Percentiles rank a stretch among this genome's conserved stretches.
Conservation (phyloP, 352 stramenopile genomes). For the Pythium monospermum region DNA sequence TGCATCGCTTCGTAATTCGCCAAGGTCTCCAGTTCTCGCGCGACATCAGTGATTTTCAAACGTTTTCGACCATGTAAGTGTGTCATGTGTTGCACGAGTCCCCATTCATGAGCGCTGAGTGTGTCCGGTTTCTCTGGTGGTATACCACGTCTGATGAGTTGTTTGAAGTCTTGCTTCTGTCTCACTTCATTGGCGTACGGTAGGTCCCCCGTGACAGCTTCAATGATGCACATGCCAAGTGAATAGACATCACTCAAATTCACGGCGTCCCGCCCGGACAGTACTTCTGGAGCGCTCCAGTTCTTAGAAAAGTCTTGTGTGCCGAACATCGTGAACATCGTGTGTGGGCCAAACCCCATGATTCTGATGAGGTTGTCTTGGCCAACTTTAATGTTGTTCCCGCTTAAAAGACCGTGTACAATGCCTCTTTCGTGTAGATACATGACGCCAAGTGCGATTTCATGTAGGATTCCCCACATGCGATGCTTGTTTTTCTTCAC, state of each 20-base stretch:
- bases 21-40: conserved; percentile 1
- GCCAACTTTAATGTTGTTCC: conserved; percentile 18
- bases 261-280: not conserved
- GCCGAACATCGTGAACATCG: not conserved
- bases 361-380: conserved; percentile 16
- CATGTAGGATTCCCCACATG: conserved; percentile 27
- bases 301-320: not conserved
- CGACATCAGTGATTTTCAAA: conserved; percentile 8
- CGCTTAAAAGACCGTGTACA: conserved; percentile 13
- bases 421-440: conserved; percentile 66
- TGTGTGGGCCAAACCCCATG: conserved; percentile 8
- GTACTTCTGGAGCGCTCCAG: conserved; percentile 19
- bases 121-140: not conserved
- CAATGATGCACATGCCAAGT: conserved; percentile 30
- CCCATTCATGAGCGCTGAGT: not conserved
- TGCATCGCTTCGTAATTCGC: conserved; percentile 1
- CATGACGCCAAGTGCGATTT: conserved; percentile 40
- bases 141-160: not conserved
- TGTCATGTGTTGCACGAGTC: conserved; percentile 4
- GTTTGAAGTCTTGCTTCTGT: not conserved
- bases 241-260: conserved; percentile 22
- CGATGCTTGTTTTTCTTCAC: conserved; percentile 13
- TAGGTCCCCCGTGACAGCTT: conserved; percentile 18
- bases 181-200: conserved; percentile 3
- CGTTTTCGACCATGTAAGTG: not conserved